Percentiles rank a stretch among this genome's conserved stretches.
phyloP scores from a whole-genome alignment of 306 rosid species.

The Erythrophleum fordii region DNA sequence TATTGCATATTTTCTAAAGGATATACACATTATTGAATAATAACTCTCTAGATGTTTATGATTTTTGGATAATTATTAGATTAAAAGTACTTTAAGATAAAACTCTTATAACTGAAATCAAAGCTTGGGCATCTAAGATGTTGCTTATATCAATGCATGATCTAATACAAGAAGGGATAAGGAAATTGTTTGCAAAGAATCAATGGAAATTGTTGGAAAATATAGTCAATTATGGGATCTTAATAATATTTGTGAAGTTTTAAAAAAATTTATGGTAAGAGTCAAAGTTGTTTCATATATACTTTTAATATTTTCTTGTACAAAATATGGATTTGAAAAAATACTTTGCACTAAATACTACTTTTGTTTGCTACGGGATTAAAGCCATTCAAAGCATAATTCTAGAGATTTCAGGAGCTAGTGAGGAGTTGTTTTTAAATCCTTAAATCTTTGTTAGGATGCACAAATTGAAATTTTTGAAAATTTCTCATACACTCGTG shows the following conservation, averaged over 20 bases:
- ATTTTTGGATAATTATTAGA: no score
- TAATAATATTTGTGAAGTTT: background rate
- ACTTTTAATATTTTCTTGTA: background rate
- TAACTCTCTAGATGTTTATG: no score
- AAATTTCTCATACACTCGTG: background rate
- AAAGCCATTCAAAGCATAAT: conserved; percentile 21
- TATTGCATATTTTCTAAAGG: no score
- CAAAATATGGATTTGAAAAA: background rate
- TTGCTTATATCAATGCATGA: conserved; percentile 16
- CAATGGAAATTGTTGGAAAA: background rate
- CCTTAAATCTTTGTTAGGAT: conserved; percentile 13
- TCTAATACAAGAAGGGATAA: background rate
- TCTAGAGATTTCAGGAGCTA: background rate
- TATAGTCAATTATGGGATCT: background rate
- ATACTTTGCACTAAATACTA: no score
- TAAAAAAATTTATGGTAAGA: background rate
- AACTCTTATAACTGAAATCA: conserved; percentile 29
- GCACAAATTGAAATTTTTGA: conserved; percentile 13
- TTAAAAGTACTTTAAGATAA: conserved; percentile 17
- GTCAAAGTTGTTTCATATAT: background rate
- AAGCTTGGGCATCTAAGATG: no score
- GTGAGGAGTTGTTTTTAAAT: background rate
- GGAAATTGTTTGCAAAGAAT: conserved; percentile 23
- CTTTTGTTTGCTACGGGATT: conserved; percentile 23
- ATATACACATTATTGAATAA: no score